Base-by-base conservation (phyloP, 1,139 yeast genomes). In the Geotrichum restrictum region DNA sequence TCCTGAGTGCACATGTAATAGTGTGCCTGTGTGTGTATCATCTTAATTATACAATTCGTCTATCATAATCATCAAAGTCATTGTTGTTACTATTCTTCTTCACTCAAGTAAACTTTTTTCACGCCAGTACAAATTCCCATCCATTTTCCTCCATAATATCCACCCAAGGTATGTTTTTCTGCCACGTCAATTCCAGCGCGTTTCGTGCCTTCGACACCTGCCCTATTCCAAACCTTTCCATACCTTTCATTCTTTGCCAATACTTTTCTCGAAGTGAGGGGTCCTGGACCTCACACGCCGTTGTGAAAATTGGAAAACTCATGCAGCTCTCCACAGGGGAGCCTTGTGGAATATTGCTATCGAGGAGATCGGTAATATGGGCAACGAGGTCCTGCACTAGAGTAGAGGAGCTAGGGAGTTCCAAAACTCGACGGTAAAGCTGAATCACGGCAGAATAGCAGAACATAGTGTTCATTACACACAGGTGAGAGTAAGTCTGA, bases 161-260 rank as follows among this genome's bases (percentile, higher is more conserved):
- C 1, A 62, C 57, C 69, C 70, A 66, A 0, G 64, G 58, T 29
- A 55, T 51, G 16, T 58, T 60, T 1, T 54, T 53, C 3, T 57
- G 54, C 84, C 84, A 80, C 61, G 82, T 77, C 58, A 77, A 63
- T 41, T 66, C 69, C 75, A 80, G 76, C 13, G 79, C 70, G 51
- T 64, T 68, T 21, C 73, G 61, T 14, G 80, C 76, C 54, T 72
- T 70, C 18, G 62, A 62, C 0, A 80, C 79, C 57, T 75, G 76
- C 4, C 71, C 69, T 52, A 74, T 74, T 0, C 83, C 83, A 62
- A 70, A 69, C 27, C 71, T 69, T 11, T 71, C 69, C 65, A 79
- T 69, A 14, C 63, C 64, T 4, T 64, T 58, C 58, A 79, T 71
- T 32, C 83, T 62, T 8, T 62, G 62, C 34, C 67, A 57, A 54